Base-by-base conservation (phyloP, 306 rosid genomes). In the Malus asiatica region DNA sequence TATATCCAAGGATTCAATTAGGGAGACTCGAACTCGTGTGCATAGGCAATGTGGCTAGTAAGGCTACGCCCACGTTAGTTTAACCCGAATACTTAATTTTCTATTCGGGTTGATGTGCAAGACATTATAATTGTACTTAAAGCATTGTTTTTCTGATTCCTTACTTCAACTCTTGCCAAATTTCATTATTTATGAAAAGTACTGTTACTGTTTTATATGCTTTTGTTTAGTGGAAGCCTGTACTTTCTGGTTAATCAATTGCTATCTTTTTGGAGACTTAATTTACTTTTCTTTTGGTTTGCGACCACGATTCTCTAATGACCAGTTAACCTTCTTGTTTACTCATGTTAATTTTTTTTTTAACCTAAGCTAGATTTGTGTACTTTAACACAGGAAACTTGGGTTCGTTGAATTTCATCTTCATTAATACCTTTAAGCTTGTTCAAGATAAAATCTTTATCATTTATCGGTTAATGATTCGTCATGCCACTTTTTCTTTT, bases 151-250 rank as follows among this genome's bases (percentile, higher is more conserved):
- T 76, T 83, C 22, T 71, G 84, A 72, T 91, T 88, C 84, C 48
- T 79, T 35, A 35, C 76, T 76, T 63, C n/a, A 57, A 57, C 80
- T 62, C 69, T 69, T 45, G 55, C 73, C 45, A 42, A 46, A 73
- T 68, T 82, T 73, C 32, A 68, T 73, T 30, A 11, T 30, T 44
- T 76, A 65, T 60, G 14, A 44, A 60, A 81, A 84, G 79, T 70
- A 68, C 70, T 51, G 68, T 61, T 59, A 48, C 64, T 61, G 61
- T 48, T 80, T 57, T 70, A 80, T 48, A n/a, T 81, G 77, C 93
- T 91, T 90, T 92, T 80, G 92, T 92, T 75, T 80, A 83, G 84
- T 29, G 48, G 86, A 90, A 90, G 96, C 33, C 72, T 87, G 84
- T 84, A 74, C 89, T 82, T 84, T 80, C 78, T 78, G 71, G 63